Evolutionary conservation across 2,329 filamentous ascomycete genomes (phyloP), one percentile per base, ranked within the genome.

Genomic region (Paraconiothyrium sp.): DNA sequence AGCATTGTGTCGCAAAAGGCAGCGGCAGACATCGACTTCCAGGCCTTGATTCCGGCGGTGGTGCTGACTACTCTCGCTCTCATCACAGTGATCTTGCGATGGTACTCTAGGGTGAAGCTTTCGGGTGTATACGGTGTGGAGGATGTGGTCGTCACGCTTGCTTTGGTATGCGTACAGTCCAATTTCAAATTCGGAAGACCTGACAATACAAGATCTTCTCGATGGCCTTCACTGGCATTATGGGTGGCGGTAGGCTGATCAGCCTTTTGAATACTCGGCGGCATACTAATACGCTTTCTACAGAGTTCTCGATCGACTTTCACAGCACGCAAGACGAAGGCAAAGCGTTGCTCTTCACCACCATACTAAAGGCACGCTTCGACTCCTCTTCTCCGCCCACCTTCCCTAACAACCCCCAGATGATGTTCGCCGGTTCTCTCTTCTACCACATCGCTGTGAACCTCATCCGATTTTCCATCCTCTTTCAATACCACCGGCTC

Each of bases 401-500:
- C 24, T 32, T 43, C 6, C 55, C 60, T 35, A 65, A 37, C n/a
- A 10, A 6, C 10, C 5, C 22, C 13, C 14, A 78, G 75, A 68
- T 78, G 54, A 60, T 77, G 20, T 72, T 75, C 54, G 66, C 69
- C 9, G 70, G 74, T 44, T 72, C 69, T 16, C 64, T 75, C 30
- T 54, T 76, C 57, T 78, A 76, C 61, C 72, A 75, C n/a, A 58
- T 72, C 32, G 61, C 69, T 8, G 70, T 72, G 54, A 76, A 77
- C 61, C 57, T 76, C 2, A 67, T 75, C 56, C 78, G 78, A 61
- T 58, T 67, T 1, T 74, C 76, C 2, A 77, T 79, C 54, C 50
- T 72, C 24, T 58, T 72, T 22, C 72, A 78, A 57, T 78, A 78
- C 60, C 47, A 73, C 1, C 68, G 63, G 1, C 58, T 77, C 51